These are phyloP conservation scores for Thalassiosira profunda DNA, from an alignment of 108 stramenopile genomes.

Conservation along the genomic window DNA sequence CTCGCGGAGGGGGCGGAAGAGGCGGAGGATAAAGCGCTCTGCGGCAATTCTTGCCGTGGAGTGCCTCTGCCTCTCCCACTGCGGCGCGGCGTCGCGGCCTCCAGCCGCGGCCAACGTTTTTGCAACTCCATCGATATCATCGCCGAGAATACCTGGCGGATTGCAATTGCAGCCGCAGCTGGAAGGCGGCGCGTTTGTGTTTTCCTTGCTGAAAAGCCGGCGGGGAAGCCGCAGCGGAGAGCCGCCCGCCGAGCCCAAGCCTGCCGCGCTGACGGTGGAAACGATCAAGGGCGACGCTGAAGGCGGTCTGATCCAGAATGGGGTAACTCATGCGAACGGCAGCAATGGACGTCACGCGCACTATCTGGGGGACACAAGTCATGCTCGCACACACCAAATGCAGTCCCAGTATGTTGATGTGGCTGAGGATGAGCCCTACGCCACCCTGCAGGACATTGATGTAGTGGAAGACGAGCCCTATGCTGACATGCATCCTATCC, in stretches of 20 bases:
- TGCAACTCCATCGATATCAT: too few species aligned
- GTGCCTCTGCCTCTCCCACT: too few species aligned
- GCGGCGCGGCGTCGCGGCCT: too few species aligned
- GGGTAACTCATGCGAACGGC: neutral
- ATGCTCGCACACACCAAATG: neutral
- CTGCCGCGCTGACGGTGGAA: neutral
- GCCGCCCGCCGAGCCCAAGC: neutral
- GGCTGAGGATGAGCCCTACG: neutral
- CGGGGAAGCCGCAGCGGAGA: neutral
- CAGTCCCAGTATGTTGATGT: neutral
- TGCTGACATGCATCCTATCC: neutral
- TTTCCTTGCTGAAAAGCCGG: constrained; percentile 6
- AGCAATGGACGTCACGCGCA: neutral
- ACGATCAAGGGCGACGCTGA: neutral
- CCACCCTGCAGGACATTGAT: neutral
- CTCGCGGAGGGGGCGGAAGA: too few species aligned
- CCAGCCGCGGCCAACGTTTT: too few species aligned
- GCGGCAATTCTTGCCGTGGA: too few species aligned
- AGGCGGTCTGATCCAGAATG: neutral
- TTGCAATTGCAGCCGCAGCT: too few species aligned
- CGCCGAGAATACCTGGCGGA: too few species aligned
- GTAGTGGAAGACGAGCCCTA: constrained; percentile 2
- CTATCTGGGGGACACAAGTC: neutral
- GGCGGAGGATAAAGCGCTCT: too few species aligned
- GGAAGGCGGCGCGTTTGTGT: too few species aligned